phyloP scores from a whole-genome alignment of 805 yeast species.

The Jamesozyma jinghongensis region DNA sequence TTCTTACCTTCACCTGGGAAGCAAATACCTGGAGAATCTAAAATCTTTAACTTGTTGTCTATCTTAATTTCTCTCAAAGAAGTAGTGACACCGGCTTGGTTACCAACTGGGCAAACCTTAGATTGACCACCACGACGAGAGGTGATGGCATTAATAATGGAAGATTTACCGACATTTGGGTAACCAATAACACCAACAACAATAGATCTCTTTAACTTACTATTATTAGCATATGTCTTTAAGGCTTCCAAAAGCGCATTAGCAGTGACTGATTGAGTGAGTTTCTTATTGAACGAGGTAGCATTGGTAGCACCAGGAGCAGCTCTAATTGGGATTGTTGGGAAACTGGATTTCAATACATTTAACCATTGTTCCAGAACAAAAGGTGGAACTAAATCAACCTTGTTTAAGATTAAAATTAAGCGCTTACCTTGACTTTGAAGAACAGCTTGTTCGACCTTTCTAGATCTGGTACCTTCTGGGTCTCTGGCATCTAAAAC shows the following conservation, averaged over 20 bases:
- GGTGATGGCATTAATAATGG: conserved; percentile 82
- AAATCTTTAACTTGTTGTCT: conserved; percentile 76
- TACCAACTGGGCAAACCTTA: conserved; percentile 91
- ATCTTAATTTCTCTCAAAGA: conserved; percentile 84
- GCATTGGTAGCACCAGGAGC: conserved; percentile 65
- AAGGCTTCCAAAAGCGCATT: conserved; percentile 66
- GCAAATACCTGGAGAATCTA: conserved; percentile 97
- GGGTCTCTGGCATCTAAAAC: conserved; percentile 98
- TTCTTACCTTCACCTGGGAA: conserved; percentile 64
- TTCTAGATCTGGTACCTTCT: conserved; percentile 84
- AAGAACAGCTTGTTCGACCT: conserved; percentile 82
- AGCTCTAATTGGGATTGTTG: conserved; percentile 83
- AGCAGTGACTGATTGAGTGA: conserved; percentile 66
- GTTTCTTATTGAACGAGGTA: conserved; percentile 59
- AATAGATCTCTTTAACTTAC: conserved; percentile 79
- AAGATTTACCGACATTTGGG: conserved; percentile 95
- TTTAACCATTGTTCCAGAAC: conserved; percentile 78
- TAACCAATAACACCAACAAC: conserved; percentile 94
- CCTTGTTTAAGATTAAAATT: conserved; percentile 79
- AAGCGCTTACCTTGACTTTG: conserved; percentile 70
- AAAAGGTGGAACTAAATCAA: conserved; percentile 83
- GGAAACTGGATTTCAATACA: conserved; percentile 72
- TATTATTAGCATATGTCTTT: conserved; percentile 74
- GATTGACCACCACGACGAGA: conserved; percentile 60
- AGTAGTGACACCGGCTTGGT: conserved; percentile 96